Base-by-base conservation (phyloP, 2,329 filamentous ascomycete species). In the Trichoderma simmonsii region DNA sequence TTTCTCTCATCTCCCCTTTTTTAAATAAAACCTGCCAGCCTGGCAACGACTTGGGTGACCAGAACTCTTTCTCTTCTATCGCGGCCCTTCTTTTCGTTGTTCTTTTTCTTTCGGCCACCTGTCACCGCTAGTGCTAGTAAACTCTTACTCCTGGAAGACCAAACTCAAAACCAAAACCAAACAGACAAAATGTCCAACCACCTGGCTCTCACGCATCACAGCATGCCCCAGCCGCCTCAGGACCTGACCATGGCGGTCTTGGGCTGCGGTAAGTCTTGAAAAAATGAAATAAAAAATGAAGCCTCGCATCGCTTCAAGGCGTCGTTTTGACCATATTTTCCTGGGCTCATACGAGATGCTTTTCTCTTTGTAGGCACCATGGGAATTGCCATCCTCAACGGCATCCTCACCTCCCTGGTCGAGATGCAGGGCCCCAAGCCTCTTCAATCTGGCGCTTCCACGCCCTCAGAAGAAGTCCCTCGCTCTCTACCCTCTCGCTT, bases 351-450 rank as follows among this genome's bases (percentile, higher is more conserved):
- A 15, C 39, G 24, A 14, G 34, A n/a, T 21, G 15, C 18, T 7
- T 26, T 43, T 43, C 7, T 43, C 7, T 43, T 43, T 43, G 67
- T 76, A 94, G 92, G 93, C 75, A 95, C 91, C 68, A 93, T 97
- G 89, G 94, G 94, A 72, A 93, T 93, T 73, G 93, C 93, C 72
- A 95, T 97, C 76, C 88, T 97, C 71, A 90, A 88, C 70, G 94
- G 93, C 74, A 91, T 97, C 78, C 88, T 97, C 76, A 85, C 89
- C 73, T 93, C 92, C 12, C 86, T 96, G 59, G 83, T 84, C 51
- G 86, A 83, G 75, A 83, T 86, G 79, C 84, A 84, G 70, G 83
- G 80, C 28, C 82, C 82, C 65, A 82, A 82, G 75, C 86, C 81
- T 75, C 83, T 84, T 62, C 84, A 84, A 78, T 83, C 85, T 3